A percentile compares a stretch with the other conserved stretches of the same genome.
Conservation (phyloP, 176 grass and related monocot genomes). For the Carex pumila region DNA sequence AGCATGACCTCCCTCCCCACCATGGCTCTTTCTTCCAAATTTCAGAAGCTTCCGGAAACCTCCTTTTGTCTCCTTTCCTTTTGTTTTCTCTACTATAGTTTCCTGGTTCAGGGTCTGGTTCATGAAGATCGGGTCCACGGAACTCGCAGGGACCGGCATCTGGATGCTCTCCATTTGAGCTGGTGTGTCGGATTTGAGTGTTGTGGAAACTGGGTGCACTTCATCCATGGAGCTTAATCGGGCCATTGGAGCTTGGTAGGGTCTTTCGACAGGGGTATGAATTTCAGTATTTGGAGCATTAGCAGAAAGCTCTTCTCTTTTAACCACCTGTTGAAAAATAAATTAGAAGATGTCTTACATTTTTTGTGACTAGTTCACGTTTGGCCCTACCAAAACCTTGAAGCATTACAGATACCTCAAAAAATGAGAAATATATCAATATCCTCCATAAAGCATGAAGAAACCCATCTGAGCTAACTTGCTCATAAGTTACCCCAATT, state of each 20-base stretch:
- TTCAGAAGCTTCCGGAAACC: constrained; percentile 88
- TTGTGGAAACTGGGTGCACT: constrained; percentile 19
- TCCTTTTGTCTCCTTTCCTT: constrained; percentile 47
- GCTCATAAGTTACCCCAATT: background rate
- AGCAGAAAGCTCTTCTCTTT: background rate
- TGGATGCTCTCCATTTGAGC: constrained; percentile 34
- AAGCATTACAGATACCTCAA: background rate
- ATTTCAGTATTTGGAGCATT: background rate
- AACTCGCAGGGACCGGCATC: constrained; percentile 24
- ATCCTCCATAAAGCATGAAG: background rate
- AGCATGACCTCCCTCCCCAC: constrained; percentile 29
- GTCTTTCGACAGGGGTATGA: constrained; percentile 12
- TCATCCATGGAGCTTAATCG: constrained; percentile 64
- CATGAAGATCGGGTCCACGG: constrained; percentile 21
- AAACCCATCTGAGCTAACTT: background rate
- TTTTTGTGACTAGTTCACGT: background rate
- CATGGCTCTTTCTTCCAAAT: constrained; percentile 73
- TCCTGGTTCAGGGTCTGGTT: constrained; percentile 35
- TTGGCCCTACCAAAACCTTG: background rate
- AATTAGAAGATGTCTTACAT: background rate
- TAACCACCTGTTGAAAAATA: background rate
- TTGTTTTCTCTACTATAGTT: constrained; percentile 40
- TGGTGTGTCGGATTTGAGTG: constrained; percentile 29
- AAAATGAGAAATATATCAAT: background rate
- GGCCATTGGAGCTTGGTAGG: constrained; percentile 67